phyloP scores from a whole-genome alignment of 805 yeast genomes.

The Lipomyces yamanashiensis region DNA sequence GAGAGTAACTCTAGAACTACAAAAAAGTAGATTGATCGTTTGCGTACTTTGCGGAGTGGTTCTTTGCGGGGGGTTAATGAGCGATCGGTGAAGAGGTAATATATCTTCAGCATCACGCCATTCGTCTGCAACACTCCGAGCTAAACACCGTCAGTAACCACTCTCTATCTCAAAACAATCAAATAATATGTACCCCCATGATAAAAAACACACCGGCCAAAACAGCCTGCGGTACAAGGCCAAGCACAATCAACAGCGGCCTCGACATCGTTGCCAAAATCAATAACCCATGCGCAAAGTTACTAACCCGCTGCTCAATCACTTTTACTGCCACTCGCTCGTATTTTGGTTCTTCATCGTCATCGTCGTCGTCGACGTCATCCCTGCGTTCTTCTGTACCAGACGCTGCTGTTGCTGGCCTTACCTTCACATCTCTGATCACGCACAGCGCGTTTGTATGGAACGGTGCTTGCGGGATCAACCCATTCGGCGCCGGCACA shows the following conservation, averaged over 20 bases:
- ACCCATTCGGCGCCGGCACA: slow-evolving; percentile 93
- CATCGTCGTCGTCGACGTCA: slow-evolving; percentile 4
- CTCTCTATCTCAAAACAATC: slow-evolving; percentile 89
- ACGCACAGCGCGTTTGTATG: slow-evolving; percentile 82
- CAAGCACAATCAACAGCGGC: slow-evolving; percentile 80
- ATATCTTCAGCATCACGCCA: slow-evolving; percentile 63
- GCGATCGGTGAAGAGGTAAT: slow-evolving; percentile 48
- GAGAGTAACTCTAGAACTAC: slow-evolving; percentile 65
- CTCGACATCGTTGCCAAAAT: slow-evolving; percentile 87
- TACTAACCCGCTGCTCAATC: slow-evolving; percentile 88
- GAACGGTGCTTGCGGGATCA: slow-evolving; percentile 95
- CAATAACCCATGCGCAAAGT: slow-evolving; percentile 80
- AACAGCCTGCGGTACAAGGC: slow-evolving; percentile 89
- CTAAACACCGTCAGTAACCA: slow-evolving; percentile 45
- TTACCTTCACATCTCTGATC: slow-evolving; percentile 45
- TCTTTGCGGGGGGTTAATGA: slow-evolving; percentile 46
- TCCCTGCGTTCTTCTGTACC: slow-evolving; percentile 56
- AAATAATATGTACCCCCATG: slow-evolving; percentile 74
- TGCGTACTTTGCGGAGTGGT: slow-evolving; percentile 46
- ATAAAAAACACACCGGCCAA: slow-evolving; percentile 89
- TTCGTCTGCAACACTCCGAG: slow-evolving; percentile 67
- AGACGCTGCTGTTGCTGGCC: slow-evolving; percentile 2
- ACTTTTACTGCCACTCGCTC: slow-evolving; percentile 49
- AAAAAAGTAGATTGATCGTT: slow-evolving; percentile 55
- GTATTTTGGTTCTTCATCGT: neutral